These are phyloP conservation scores for Phytopythium montanum DNA, from an alignment of 352 stramenopile genomes.

Conservation along the genomic window DNA sequence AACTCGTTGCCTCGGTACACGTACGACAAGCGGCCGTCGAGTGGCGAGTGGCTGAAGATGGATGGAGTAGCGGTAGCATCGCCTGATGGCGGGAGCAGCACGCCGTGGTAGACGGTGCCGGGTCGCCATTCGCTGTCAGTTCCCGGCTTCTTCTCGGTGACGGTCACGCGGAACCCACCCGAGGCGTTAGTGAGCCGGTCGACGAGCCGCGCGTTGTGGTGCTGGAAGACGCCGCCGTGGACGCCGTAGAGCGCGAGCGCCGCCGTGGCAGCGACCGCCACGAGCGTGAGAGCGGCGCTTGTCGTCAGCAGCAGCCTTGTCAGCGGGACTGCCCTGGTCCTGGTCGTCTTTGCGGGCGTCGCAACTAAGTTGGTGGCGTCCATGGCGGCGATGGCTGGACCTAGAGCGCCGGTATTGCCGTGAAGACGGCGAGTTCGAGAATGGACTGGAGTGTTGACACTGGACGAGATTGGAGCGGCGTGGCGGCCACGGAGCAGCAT, in stretches of 20 bases:
- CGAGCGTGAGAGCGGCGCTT: neutral
- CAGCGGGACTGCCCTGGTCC: neutral
- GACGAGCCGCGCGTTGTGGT: conserved; percentile 4
- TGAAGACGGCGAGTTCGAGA: neutral
- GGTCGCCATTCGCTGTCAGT: neutral
- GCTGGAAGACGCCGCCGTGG: conserved; percentile 8
- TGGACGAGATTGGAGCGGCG: neutral
- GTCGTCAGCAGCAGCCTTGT: neutral
- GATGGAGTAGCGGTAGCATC: too few relatives aligned
- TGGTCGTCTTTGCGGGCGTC: neutral
- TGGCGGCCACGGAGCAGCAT: too few relatives aligned
- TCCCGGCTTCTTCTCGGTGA: neutral
- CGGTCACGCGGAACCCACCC: neutral
- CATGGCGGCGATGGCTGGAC: neutral
- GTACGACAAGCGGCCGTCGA: too few relatives aligned
- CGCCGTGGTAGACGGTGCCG: too few relatives aligned
- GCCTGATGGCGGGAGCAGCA: too few relatives aligned
- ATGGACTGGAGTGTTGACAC: neutral
- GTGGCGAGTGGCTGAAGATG: too few relatives aligned
- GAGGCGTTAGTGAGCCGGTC: neutral
- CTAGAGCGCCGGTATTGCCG: neutral
- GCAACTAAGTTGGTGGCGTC: neutral
- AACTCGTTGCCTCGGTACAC: too few relatives aligned
- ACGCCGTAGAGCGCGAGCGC: conserved; percentile 4
- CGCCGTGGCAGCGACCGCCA: neutral